Evolutionary conservation across 148 eudicot genomes (phyloP).

Genomic region (Limonium bicolor): DNA sequence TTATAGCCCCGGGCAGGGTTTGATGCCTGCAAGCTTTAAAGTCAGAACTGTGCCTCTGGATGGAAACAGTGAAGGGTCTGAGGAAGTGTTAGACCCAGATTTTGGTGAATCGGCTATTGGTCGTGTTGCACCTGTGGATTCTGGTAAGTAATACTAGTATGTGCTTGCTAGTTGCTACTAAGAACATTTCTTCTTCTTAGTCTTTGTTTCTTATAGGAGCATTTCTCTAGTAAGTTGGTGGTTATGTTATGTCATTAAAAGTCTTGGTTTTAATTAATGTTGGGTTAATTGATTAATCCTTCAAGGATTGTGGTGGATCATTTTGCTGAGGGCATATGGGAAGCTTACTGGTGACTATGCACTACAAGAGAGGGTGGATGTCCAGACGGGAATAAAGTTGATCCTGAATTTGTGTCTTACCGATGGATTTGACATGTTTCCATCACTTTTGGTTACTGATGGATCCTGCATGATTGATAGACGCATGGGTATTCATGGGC

Average conservation of each 20-base stretch:
- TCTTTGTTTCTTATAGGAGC: too few species aligned
- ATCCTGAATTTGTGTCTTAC: constrained; percentile 74
- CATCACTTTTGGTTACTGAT: constrained; percentile 87
- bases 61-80: constrained; percentile 25
- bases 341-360: constrained; percentile 80
- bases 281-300: constrained; percentile 2
- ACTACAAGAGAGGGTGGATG: constrained; percentile 87
- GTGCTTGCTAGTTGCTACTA: background rate
- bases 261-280: background rate
- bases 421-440: constrained; percentile 98
- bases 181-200: too few species aligned
- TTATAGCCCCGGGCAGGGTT: constrained; percentile 71
- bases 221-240: too few species aligned
- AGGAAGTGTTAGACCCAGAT: constrained; percentile 71
- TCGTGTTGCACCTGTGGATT: constrained; percentile 93
- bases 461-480: constrained; percentile 99
- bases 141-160: constrained; percentile 46
- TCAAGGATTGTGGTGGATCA: constrained; percentile 93
- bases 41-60: constrained; percentile 50
- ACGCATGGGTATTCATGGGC: constrained; percentile 98
- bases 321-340: constrained; percentile 72
- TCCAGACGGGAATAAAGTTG: constrained; percentile 78
- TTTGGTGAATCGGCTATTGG: constrained; percentile 60
- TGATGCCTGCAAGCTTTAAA: constrained; percentile 76
- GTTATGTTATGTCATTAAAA: background rate